Evolutionary conservation across 306 rosid genomes (phyloP).

Genomic region (Castanea sativa): DNA sequence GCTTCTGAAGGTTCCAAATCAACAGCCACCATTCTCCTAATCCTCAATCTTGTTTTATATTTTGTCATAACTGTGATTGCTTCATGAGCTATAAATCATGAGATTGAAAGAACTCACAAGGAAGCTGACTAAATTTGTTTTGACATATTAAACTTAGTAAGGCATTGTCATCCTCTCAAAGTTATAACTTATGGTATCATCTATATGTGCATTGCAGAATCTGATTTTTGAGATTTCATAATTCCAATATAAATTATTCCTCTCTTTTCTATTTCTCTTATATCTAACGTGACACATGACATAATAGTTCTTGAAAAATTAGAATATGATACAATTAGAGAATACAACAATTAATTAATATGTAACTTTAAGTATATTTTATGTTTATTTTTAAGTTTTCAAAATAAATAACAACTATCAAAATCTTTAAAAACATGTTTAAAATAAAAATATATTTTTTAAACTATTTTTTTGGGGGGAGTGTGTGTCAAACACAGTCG

Average conservation of each 20-base stretch:
- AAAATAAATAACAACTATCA: too few species aligned
- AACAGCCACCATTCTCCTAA: constrained; percentile 51
- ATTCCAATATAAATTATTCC: constrained; percentile 45
- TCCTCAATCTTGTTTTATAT: constrained; percentile 60
- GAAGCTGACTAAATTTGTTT: constrained; percentile 36
- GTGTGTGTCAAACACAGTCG: too few species aligned
- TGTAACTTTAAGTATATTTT: background rate
- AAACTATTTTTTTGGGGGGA: too few species aligned
- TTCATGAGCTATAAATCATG: constrained; percentile 84
- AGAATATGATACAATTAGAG: too few species aligned
- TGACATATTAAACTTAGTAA: background rate
- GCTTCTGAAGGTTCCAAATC: constrained; percentile 33
- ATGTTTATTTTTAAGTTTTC: background rate
- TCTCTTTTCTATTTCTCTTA: background rate
- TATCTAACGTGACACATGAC: too few species aligned
- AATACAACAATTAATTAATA: too few species aligned
- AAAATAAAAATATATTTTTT: too few species aligned
- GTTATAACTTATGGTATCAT: background rate
- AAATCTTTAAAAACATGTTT: too few species aligned
- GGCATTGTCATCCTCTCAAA: background rate
- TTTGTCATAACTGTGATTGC: constrained; percentile 64
- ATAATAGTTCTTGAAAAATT: too few species aligned
- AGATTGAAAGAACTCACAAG: constrained; percentile 56
- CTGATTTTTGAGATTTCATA: constrained; percentile 55
- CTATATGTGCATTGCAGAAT: constrained; percentile 48